Conservation (phyloP, 257 asterid species). For the Scutellaria barbata region DNA sequence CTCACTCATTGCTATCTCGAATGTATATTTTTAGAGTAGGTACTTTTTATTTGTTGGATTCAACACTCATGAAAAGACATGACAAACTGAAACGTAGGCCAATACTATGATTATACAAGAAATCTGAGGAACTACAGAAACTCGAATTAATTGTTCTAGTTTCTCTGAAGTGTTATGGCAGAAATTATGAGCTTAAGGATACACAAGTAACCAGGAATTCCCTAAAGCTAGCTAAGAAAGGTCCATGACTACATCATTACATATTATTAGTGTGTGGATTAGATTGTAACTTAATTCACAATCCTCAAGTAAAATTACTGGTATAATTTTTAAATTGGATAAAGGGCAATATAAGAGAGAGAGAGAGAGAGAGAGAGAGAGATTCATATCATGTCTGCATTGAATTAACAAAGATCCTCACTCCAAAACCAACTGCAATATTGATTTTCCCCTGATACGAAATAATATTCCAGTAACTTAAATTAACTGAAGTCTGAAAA, state of each 20-base stretch:
- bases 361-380: background rate
- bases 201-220: background rate
- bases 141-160: background rate
- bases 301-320: background rate
- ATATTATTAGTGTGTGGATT: background rate
- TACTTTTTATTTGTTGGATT: too few relatives aligned
- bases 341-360: slow-evolving; percentile 11
- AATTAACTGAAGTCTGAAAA: background rate
- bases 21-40: too few relatives aligned
- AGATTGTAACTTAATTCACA: background rate
- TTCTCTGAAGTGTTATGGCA: background rate
- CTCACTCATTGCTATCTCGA: too few relatives aligned
- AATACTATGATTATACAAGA: background rate
- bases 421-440: background rate
- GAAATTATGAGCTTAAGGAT: background rate
- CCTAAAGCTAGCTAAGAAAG: slow-evolving; percentile 8
- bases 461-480: slow-evolving; percentile 16
- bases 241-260: background rate
- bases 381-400: background rate
- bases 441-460: background rate
- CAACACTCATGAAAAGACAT: too few relatives aligned
- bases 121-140: background rate
- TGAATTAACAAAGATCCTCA: slow-evolving; percentile 4
- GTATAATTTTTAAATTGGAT: background rate
- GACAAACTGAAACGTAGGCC: background rate